phyloP scores from a whole-genome alignment of 2,329 filamentous ascomycete genomes.

The Fusarium gaditjirri region DNA sequence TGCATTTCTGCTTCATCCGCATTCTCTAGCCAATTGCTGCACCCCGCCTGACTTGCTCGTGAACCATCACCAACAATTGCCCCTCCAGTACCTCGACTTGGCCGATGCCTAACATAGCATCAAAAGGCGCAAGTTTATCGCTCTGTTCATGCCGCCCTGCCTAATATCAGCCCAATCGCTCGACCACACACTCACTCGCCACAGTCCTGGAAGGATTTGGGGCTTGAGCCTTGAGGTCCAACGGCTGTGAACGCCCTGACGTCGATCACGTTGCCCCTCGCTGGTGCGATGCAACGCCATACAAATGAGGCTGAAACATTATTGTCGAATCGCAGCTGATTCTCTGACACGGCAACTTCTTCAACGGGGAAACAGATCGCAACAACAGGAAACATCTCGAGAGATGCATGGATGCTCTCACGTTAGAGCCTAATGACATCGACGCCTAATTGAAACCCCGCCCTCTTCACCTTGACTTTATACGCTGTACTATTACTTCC shows the following conservation, averaged over 20 bases:
- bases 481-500: neutral
- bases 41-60: slow-evolving; percentile 1
- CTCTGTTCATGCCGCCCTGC: slow-evolving; percentile 27
- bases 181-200: slow-evolving; percentile 17
- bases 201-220: slow-evolving; percentile 15
- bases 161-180: slow-evolving; percentile 32
- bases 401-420: slow-evolving; percentile 4
- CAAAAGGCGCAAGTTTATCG: neutral
- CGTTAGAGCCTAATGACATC: slow-evolving; percentile 26
- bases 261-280: slow-evolving; percentile 42
- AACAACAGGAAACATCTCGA: slow-evolving; percentile 9
- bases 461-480: slow-evolving; percentile 2
- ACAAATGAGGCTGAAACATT: slow-evolving; percentile 37
- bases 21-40: slow-evolving; percentile 1
- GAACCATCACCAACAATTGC: neutral
- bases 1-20: slow-evolving; percentile 7
- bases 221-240: slow-evolving; percentile 22
- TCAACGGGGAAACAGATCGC: slow-evolving; percentile 6
- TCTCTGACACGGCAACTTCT: slow-evolving; percentile 7
- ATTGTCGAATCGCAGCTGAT: slow-evolving; percentile 30
- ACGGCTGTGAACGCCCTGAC: slow-evolving; percentile 19
- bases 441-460: slow-evolving; percentile 23
- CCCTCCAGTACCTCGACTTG: slow-evolving; percentile 1
- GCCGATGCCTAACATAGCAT: neutral
- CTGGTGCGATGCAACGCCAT: slow-evolving; percentile 38